These are phyloP conservation scores for Lachnellula willkommii DNA, from an alignment of 2,329 filamentous ascomycete genomes.

Conservation along the genomic window DNA sequence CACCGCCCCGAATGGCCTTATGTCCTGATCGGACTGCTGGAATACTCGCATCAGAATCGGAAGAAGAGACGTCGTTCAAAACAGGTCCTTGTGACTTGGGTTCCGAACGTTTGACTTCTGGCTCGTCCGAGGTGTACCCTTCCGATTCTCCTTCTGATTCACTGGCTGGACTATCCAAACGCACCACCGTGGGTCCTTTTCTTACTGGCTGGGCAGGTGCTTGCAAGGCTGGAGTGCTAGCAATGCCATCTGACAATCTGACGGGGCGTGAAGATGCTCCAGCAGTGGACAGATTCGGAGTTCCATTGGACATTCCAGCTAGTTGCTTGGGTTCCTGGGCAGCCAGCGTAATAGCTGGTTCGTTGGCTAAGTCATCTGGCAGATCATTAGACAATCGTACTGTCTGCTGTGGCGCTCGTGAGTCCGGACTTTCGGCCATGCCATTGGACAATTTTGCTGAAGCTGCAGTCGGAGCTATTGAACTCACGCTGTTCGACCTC, in stretches of 20 bases:
- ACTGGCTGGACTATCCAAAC: conserved; percentile 19
- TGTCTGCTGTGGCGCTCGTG: neutral
- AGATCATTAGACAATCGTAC: neutral
- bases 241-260: neutral
- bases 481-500: neutral
- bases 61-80: conserved; percentile 12
- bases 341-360: neutral
- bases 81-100: neutral
- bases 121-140: neutral
- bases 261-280: neutral
- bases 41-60: conserved; percentile 18
- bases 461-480: neutral
- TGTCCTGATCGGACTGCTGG: conserved; percentile 11
- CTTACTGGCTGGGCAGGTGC: conserved; percentile 3
- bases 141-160: conserved; percentile 12
- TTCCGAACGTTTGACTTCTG: neutral
- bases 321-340: neutral
- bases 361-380: neutral
- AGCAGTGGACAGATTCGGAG: neutral
- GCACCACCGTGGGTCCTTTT: conserved; percentile 25
- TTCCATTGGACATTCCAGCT: neutral
- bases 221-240: neutral
- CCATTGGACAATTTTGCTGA: neutral
- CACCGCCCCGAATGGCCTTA: conserved; percentile 3
- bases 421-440: neutral